These are phyloP conservation scores for Naganishia onofrii DNA, from an alignment of 768 basidiomycete genomes.

Conservation along the genomic window DNA sequence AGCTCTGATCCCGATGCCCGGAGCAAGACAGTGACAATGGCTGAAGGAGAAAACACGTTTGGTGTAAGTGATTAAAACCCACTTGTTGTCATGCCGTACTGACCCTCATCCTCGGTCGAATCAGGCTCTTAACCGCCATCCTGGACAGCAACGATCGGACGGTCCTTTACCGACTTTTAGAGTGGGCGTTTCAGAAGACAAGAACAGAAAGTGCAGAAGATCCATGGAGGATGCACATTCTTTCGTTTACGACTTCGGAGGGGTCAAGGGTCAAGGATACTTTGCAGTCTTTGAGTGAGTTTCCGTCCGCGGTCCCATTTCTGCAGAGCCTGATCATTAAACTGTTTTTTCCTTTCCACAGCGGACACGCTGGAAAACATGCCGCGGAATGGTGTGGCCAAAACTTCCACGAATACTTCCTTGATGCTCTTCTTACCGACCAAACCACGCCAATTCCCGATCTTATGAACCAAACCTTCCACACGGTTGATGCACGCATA, in stretches of 20 bases:
- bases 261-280: constrained; percentile 90
- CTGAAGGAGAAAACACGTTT: constrained; percentile 68
- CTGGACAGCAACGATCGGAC: constrained; percentile 45
- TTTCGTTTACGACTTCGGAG: constrained; percentile 89
- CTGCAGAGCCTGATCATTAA: background rate
- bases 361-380: constrained; percentile 94
- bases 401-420: constrained; percentile 86
- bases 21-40: constrained; percentile 75
- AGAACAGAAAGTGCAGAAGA: constrained; percentile 73
- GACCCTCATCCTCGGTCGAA: background rate
- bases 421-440: constrained; percentile 66
- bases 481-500: constrained; percentile 78
- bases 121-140: constrained; percentile 74
- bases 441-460: constrained; percentile 71
- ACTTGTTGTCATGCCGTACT: background rate
- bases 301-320: background rate
- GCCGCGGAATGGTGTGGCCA: constrained; percentile 98
- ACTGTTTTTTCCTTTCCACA: constrained; percentile 12
- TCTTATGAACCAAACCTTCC: constrained; percentile 88
- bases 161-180: constrained; percentile 57
- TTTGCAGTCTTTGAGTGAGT: constrained; percentile 86
- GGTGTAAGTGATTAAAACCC: constrained; percentile 58
- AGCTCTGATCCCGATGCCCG: constrained; percentile 62
- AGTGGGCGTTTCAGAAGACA: constrained; percentile 75
- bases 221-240: constrained; percentile 98